These are phyloP conservation scores for Parsonsia alboflavescens DNA, from an alignment of 257 asterid genomes.

Conservation along the genomic window DNA sequence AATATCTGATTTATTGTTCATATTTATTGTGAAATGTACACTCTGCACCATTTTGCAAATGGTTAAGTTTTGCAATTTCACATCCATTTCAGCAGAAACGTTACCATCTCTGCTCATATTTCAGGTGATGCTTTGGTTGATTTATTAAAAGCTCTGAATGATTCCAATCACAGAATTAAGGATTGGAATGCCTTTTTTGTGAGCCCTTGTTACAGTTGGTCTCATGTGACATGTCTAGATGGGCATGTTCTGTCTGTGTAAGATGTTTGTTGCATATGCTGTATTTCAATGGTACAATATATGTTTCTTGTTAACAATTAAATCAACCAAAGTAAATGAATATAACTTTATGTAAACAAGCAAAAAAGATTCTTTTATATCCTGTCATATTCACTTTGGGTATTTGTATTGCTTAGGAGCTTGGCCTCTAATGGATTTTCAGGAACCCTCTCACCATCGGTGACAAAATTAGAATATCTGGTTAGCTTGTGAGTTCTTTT, in stretches of 20 bases:
- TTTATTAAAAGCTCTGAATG: constrained; percentile 50
- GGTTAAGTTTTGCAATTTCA: neutral
- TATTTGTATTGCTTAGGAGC: constrained; percentile 44
- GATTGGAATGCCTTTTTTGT: constrained; percentile 67
- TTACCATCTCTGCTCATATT: constrained; percentile 10
- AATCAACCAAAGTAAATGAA: neutral
- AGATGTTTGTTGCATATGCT: constrained; percentile 3
- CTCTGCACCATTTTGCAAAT: neutral
- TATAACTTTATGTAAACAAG: neutral
- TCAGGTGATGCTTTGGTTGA: constrained; percentile 72
- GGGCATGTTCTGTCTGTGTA: constrained; percentile 73
- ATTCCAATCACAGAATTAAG: constrained; percentile 41
- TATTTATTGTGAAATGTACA: neutral
- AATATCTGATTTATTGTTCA: neutral
- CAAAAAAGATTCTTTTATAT: neutral
- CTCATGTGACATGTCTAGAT: constrained; percentile 64
- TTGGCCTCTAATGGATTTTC: constrained; percentile 70
- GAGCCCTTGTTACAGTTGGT: constrained; percentile 90
- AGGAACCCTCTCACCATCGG: constrained; percentile 67
- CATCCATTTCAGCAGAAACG: neutral
- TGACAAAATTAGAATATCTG: constrained; percentile 57
- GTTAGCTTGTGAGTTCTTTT: constrained; percentile 53
- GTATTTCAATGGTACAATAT: neutral
- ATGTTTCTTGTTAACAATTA: neutral
- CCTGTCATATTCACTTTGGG: neutral